Conservation (phyloP, 352 stramenopile species). For the Pythium biforme region DNA sequence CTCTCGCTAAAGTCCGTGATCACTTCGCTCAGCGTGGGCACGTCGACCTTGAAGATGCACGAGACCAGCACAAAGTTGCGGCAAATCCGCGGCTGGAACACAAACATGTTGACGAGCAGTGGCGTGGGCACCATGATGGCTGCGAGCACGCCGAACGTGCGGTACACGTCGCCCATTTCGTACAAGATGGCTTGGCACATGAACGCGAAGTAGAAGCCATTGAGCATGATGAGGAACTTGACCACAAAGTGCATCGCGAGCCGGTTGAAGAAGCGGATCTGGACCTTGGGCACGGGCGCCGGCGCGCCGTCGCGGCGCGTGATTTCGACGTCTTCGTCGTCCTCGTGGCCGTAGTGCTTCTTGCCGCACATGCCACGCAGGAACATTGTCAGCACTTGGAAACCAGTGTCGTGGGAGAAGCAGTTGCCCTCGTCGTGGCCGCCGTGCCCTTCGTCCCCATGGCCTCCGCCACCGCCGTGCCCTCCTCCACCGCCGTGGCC, state of each 20-base stretch:
- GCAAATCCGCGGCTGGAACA: slow-evolving; percentile 61
- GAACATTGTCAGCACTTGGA: slow-evolving; percentile 19
- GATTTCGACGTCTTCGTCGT: slow-evolving; percentile 9
- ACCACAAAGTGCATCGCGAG: slow-evolving; percentile 19
- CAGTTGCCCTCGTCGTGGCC: slow-evolving; percentile 19
- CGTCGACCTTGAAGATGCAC: slow-evolving; percentile 54
- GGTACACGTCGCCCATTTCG: slow-evolving; percentile 15
- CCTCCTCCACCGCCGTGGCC: slow-evolving; percentile 5
- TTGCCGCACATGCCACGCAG: slow-evolving; percentile 15
- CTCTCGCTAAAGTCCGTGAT: slow-evolving; percentile 60
- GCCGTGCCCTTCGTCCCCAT: not conserved
- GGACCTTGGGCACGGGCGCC: slow-evolving; percentile 11
- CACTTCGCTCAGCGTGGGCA: slow-evolving; percentile 46
- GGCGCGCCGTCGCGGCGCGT: not conserved
- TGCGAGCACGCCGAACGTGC: not conserved
- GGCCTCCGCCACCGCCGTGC: not conserved
- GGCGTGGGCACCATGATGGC: slow-evolving; percentile 34
- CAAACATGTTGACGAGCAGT: slow-evolving; percentile 49
- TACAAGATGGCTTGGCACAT: slow-evolving; percentile 24
- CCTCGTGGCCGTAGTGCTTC: slow-evolving; percentile 13
- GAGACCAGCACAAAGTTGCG: slow-evolving; percentile 57
- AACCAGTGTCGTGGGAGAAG: slow-evolving; percentile 19
- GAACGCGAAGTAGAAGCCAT: slow-evolving; percentile 27
- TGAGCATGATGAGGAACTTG: slow-evolving; percentile 27
- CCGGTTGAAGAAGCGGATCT: slow-evolving; percentile 27